These are phyloP conservation scores for Daldinia caldariorum DNA, from an alignment of 495 filamentous ascomycete genomes.

Conservation along the genomic window DNA sequence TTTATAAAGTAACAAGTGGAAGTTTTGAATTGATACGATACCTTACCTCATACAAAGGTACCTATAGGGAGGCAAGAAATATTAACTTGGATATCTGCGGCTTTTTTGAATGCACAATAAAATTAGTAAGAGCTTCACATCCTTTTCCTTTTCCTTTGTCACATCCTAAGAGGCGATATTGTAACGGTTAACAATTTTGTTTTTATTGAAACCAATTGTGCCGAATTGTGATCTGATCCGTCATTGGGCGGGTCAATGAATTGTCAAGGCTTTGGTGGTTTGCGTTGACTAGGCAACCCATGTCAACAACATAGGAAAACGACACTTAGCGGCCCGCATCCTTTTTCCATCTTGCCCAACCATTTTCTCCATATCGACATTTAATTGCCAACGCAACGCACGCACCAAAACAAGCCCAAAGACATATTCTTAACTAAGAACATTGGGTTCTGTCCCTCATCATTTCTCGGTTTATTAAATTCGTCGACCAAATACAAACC, in stretches of 20 bases:
- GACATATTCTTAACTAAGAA: slow-evolving; percentile 8
- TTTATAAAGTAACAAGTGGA: background rate
- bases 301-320: slow-evolving; percentile 33
- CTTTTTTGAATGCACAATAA: too few relatives aligned
- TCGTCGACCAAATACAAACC: slow-evolving; percentile 43
- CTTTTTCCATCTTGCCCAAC: slow-evolving; percentile 33
- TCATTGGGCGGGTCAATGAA: slow-evolving; percentile 22
- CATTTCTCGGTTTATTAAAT: slow-evolving; percentile 27
- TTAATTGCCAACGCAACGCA: slow-evolving; percentile 33
- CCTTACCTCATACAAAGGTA: too few relatives aligned
- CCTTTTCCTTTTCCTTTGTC: background rate
- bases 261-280: background rate
- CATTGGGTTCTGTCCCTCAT: background rate
- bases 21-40: too few relatives aligned
- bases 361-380: slow-evolving; percentile 28
- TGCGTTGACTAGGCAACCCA: slow-evolving; percentile 31
- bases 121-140: background rate
- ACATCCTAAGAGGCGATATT: background rate
- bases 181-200: background rate
- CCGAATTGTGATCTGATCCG: slow-evolving; percentile 19
- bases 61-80: too few relatives aligned
- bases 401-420: slow-evolving; percentile 19
- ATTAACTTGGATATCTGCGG: too few relatives aligned
- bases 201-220: background rate
- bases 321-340: slow-evolving; percentile 27